Evolutionary conservation across 805 yeast species (phyloP).

Genomic region (Schwanniomyces polymorphus): DNA sequence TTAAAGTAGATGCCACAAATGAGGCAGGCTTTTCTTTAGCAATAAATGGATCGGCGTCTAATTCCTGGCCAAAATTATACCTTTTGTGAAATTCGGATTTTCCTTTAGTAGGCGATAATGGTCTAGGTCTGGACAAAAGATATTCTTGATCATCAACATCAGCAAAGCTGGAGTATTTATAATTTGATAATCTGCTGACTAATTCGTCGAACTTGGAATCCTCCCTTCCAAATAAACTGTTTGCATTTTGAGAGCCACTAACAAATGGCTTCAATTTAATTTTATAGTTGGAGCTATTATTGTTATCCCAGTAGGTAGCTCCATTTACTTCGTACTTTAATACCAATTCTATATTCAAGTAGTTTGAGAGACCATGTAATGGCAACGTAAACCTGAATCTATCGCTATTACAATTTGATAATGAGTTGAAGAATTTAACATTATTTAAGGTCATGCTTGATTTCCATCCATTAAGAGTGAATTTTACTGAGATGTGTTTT

Average conservation of each 20-base stretch:
- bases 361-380: conserved; percentile 29
- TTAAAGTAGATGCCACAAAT: not conserved
- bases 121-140: conserved; percentile 3
- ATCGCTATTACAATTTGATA: conserved; percentile 33
- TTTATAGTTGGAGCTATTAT: conserved; percentile 31
- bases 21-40: conserved; percentile 7
- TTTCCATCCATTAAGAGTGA: conserved; percentile 52
- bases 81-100: conserved; percentile 15
- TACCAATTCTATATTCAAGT: conserved; percentile 34
- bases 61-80: conserved; percentile 15
- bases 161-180: conserved; percentile 12
- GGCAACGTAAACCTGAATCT: conserved; percentile 54
- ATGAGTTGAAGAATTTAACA: conserved; percentile 19
- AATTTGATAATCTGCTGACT: conserved; percentile 17
- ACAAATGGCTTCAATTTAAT: conserved; percentile 28
- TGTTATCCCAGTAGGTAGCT: conserved; percentile 39
- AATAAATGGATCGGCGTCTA: conserved; percentile 1
- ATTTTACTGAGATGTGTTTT: conserved; percentile 39
- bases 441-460: conserved; percentile 27
- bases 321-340: conserved; percentile 30
- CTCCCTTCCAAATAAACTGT: conserved; percentile 4
- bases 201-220: conserved; percentile 20
- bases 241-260: conserved; percentile 3
- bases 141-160: conserved; percentile 8
- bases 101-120: conserved; percentile 4